Evolutionary conservation across 2,329 filamentous ascomycete species (phyloP), one percentile per base, ranked within the genome.

Genomic region (Bisporella sp.): DNA sequence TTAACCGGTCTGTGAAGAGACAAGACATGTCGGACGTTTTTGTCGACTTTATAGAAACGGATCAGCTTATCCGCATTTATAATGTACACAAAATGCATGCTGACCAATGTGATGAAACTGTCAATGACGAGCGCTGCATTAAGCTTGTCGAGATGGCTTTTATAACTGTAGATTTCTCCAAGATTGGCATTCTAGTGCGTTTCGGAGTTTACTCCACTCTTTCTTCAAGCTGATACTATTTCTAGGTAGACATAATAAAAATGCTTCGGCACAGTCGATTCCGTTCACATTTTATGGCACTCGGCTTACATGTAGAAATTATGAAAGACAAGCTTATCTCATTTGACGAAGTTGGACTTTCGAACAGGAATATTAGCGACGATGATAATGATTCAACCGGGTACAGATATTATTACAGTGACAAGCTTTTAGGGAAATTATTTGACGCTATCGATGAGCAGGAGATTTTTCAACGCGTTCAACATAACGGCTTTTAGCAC

Each of bases 11-110:
- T 0, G 85, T 95, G 0, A 67, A 66, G 1, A 66, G 67, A 2
- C 64, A 77, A 1, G 87, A 95, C 57, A 93, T 95, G 70, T 82
- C 81, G 0, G 72, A 85, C 8, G 92, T 92, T 66, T 93, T 95
- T 55, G 73, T 95, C n/a, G 72, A 82, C 12, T 89, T 89, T 54
- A 87, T 89, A 81, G 73, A 76, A 53, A 79, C 77, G 1, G 82
- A 87, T 58, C 73, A 81, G 13, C 66, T 88, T 1, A 83, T 83
- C 0, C 63, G 82, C 42, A 87, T 89, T 57, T 82, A 84, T 0
- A 81, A 67, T 0, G 68, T 75, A 2, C 85, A 89, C 59, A 73
- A 82, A 57, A 74, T 85, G 1, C 61, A 87, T n/a, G 81, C 85
- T 0, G 86, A 89, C 60, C 73, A 79, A 50, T 64, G 66, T 29